These are phyloP conservation scores for Mortierella sp. DNA, from an alignment of 371 early-diverging fungal species.

Conservation along the genomic window DNA sequence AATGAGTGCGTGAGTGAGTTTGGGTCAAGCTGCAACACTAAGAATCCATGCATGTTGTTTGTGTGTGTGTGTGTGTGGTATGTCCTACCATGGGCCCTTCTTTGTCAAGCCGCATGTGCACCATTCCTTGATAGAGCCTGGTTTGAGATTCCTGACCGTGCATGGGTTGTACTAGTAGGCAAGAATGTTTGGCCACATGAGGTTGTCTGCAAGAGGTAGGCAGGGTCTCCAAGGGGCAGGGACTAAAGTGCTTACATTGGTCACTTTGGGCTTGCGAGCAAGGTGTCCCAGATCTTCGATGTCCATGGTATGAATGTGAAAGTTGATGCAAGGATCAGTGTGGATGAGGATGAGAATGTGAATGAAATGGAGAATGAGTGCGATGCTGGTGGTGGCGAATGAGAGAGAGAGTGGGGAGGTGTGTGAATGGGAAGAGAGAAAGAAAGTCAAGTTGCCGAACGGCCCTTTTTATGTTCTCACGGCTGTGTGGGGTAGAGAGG, in stretches of 20 bases:
- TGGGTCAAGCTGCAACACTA: too few species aligned
- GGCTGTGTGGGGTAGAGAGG: not conserved
- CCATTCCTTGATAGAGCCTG: conserved; percentile 57
- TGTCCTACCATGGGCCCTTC: conserved; percentile 51
- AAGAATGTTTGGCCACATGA: not conserved
- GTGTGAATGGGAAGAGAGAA: not conserved
- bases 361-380: not conserved
- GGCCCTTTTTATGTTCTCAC: conserved; percentile 10
- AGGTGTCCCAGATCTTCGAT: conserved; percentile 52
- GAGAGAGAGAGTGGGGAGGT: not conserved
- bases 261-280: conserved; percentile 44
- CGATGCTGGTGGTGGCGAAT: not conserved
- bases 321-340: not conserved
- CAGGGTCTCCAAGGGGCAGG: not conserved
- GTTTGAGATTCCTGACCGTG: conserved; percentile 48
- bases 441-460: not conserved
- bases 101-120: conserved; percentile 57
- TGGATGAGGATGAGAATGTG: not conserved
- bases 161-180: conserved; percentile 51
- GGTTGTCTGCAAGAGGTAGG: not conserved
- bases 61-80: not conserved
- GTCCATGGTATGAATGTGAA: conserved; percentile 21
- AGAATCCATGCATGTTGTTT: too few species aligned
- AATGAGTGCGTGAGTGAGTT: not conserved
- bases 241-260: conserved; percentile 25